phyloP scores from a whole-genome alignment of 2,329 filamentous ascomycete genomes.

The Hypoxylon sp. region DNA sequence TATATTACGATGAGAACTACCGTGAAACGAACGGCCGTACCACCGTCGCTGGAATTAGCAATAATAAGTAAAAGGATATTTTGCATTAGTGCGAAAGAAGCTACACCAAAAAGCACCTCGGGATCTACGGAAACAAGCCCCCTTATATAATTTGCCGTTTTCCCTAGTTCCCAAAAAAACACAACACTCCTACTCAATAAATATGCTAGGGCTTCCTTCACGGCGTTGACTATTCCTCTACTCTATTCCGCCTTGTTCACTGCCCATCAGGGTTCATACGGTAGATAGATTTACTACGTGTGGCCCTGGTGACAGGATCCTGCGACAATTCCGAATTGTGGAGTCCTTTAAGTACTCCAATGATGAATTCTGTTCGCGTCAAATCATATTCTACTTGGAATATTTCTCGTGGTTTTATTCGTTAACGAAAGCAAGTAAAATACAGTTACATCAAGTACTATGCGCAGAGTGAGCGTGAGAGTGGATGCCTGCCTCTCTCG shows the following conservation, averaged over 20 bases:
- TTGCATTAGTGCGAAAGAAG: slow-evolving; percentile 16
- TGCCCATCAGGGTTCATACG: not conserved
- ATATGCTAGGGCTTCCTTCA: not conserved
- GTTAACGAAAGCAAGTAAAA: slow-evolving; percentile 19
- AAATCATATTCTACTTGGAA: slow-evolving; percentile 24
- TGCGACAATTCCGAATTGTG: slow-evolving; percentile 37
- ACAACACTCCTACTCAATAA: not conserved
- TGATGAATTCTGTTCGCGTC: slow-evolving; percentile 22
- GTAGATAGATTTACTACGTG: slow-evolving; percentile 8
- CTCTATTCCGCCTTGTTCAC: not conserved
- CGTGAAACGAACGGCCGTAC: slow-evolving; percentile 2
- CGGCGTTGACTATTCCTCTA: not conserved
- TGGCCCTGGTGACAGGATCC: slow-evolving; percentile 23
- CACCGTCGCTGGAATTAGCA: not conserved
- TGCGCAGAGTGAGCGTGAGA: not conserved
- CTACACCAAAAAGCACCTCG: slow-evolving; percentile 10
- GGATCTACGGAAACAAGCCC: slow-evolving; percentile 6
- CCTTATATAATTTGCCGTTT: slow-evolving; percentile 14
- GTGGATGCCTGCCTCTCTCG: slow-evolving; percentile 2
- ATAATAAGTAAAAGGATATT: slow-evolving; percentile 6
- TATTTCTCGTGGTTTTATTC: slow-evolving; percentile 19
- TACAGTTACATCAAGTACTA: slow-evolving; percentile 16
- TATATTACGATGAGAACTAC: not conserved
- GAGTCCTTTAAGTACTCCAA: slow-evolving; percentile 34
- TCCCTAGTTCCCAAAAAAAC: not conserved